Evolutionary conservation across 768 basidiomycete species (phyloP), one percentile per base, ranked within the genome.

Genomic region (Lactarius quietus): DNA sequence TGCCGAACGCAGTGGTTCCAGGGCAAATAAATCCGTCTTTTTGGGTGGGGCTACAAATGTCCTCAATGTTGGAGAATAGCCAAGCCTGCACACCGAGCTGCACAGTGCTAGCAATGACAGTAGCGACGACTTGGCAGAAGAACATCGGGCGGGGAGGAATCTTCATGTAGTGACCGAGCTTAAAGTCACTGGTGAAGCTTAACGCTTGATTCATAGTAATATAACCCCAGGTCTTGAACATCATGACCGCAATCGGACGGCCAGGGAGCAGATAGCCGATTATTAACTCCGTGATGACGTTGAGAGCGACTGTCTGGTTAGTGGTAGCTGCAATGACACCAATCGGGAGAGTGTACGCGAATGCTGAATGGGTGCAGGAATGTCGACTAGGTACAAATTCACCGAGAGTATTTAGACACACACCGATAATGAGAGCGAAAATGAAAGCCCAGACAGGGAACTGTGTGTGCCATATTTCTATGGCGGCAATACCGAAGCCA

Each of bases 191-290:
- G n/a, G n/a, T n/a, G n/a, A n/a, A n/a, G n/a, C n/a, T n/a, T n/a
- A n/a, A n/a, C n/a, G n/a, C n/a, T n/a, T n/a, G n/a, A n/a, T n/a
- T n/a, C n/a, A n/a, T n/a, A n/a, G n/a, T n/a, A n/a, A n/a, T n/a
- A n/a, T n/a, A n/a, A n/a, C n/a, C n/a, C n/a, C n/a, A n/a, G n/a
- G n/a, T n/a, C n/a, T n/a, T n/a, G n/a, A n/a, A n/a, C n/a, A 92
- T 78, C 90, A 92, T 91, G 82, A 86, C 89, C 0, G 91, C 90
- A 62, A 92, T 72, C 5, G 90, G 89, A 20, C 83, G 82, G 1
- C 91, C 92, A n/a, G 90, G 92, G 48, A 90, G 80, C 87, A 80
- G 80, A 89, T 0, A 88, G 87, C 92, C 92, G 36, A 91, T 84
- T 67, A 93, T 86, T 39, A 92, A 78, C 75, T 93, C 91, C 6